phyloP scores from a whole-genome alignment of 164 flowering plant species.

The Kingdonia uniflora region DNA sequence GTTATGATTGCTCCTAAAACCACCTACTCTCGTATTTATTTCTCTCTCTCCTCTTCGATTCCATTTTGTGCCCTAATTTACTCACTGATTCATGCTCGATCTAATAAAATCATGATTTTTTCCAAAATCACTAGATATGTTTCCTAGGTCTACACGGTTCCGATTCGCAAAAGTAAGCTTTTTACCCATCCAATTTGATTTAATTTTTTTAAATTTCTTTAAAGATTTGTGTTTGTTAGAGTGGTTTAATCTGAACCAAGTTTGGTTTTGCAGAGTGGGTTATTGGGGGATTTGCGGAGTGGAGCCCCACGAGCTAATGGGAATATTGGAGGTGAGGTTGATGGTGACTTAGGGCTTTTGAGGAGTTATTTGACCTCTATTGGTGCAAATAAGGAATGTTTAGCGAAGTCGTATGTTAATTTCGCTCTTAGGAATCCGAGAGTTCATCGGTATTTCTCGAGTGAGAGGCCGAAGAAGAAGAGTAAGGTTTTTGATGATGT shows the following conservation, averaged over 20 bases:
- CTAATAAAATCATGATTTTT: slow-evolving; percentile 24
- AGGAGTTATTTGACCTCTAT: slow-evolving; percentile 47
- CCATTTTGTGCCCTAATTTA: too few species aligned
- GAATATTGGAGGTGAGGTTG: slow-evolving; percentile 5
- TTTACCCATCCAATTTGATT: not conserved
- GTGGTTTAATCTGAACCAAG: not conserved
- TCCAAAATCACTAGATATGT: slow-evolving; percentile 32
- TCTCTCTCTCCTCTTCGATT: too few species aligned
- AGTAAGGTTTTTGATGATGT: slow-evolving; percentile 31
- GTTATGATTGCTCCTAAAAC: too few species aligned
- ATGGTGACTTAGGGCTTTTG: slow-evolving; percentile 30
- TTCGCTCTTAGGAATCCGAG: slow-evolving; percentile 37
- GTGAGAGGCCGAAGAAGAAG: slow-evolving; percentile 68
- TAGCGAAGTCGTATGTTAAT: slow-evolving; percentile 29
- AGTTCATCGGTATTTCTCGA: slow-evolving; percentile 39
- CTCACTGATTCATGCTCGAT: not conserved
- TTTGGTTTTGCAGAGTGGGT: slow-evolving; percentile 8
- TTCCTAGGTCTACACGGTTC: slow-evolving; percentile 25
- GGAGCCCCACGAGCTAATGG: too few species aligned
- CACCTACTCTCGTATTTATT: too few species aligned
- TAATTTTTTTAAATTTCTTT: slow-evolving; percentile 3
- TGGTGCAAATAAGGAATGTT: slow-evolving; percentile 24
- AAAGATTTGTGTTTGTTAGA: not conserved
- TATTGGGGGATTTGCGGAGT: slow-evolving; percentile 11
- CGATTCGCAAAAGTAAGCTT: slow-evolving; percentile 18